Percentiles rank a stretch among this genome's conserved stretches.
Conservation (phyloP, 192 early-diverging fungal species). For the Chytriomyces confervae region DNA sequence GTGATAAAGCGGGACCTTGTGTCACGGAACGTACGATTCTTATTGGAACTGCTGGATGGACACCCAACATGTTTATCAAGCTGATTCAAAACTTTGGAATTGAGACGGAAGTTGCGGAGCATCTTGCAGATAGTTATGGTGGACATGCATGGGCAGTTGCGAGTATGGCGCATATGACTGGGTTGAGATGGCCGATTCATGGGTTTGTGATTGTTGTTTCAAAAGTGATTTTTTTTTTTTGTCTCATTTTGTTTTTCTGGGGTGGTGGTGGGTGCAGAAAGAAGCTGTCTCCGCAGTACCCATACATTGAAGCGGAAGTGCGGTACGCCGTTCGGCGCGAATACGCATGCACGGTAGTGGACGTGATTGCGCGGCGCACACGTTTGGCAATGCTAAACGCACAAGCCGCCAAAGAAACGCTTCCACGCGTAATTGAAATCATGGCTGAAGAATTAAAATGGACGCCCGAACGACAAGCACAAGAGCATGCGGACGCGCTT, state of each 20-base stretch:
- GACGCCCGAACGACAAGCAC: conserved; percentile 65
- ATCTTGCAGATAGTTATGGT: conserved; percentile 90
- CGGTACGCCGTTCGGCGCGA: conserved; percentile 89
- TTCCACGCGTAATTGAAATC: conserved; percentile 88
- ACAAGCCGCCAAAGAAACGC: conserved; percentile 82
- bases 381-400: conserved; percentile 94
- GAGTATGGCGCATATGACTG: conserved; percentile 75
- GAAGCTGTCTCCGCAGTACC: conserved; percentile 79
- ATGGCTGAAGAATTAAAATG: conserved; percentile 90
- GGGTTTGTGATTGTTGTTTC: conserved; percentile 46
- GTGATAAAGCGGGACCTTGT: conserved; percentile 60
- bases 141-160: conserved; percentile 95
- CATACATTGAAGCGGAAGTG: conserved; percentile 94
- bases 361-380: conserved; percentile 90
- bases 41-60: conserved; percentile 87
- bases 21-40: conserved; percentile 77
- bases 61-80: conserved; percentile 92
- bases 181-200: conserved; percentile 78
- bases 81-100: conserved; percentile 95
- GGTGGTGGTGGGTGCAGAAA: conserved; percentile 44
- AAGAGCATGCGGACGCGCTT: conserved; percentile 74
- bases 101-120: conserved; percentile 89
- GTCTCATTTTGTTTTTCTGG: neutral
- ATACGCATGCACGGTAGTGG: conserved; percentile 91
- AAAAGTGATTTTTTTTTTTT: neutral